Evolutionary conservation across 805 yeast species (phyloP), one percentile per base, ranked within the genome.

Genomic region (Yamadazyma endophytica): DNA sequence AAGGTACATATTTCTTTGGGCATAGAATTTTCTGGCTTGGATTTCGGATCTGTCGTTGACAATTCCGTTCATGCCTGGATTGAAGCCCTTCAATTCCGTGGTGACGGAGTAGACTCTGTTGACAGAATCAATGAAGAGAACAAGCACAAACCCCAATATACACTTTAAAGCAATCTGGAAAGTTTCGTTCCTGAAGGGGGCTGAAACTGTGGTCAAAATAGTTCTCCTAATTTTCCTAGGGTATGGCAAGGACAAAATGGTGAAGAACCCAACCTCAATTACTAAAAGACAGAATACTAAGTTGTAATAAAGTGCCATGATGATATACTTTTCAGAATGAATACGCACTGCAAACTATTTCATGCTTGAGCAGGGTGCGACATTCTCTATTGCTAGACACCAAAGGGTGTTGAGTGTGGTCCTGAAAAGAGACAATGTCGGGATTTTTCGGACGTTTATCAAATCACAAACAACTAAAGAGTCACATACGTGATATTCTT

Each of bases 1-100:
- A 30, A 92, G 70, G 50, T 92, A 92, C 81, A 88, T 77, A 68
- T 92, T 92, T 65, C 99, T 79, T 65, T 92, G 98, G 13, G 97
- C 87, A 53, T 89, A 89, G 61, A 92, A 92, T 51, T 88, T 75
- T 59, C 96, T 77, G 14, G 96, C 92, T 58, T 83, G 88, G 34
- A 84, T 70, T 51, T 92, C 97, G 13, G 87, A 64, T 37, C 96
- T 71, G 47, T 84, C 90, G 37, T 64, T 65, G 29, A 66, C 32
- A 15, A 61, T 37, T 3, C 55, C 56, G 23, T 45, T 44, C 13
- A 35, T 39, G 9, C 33, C 36, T 5, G 47, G 37, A 8, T 47
- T 46, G 2, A 42, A 24, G 6, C 48, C 46, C 24, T 63, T 56
- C 50, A 82, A 63, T 50, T 85, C 95, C 28, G 69, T 64, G 22